Conservation (phyloP, 768 basidiomycete genomes). For the Austroboletus eburneus region DNA sequence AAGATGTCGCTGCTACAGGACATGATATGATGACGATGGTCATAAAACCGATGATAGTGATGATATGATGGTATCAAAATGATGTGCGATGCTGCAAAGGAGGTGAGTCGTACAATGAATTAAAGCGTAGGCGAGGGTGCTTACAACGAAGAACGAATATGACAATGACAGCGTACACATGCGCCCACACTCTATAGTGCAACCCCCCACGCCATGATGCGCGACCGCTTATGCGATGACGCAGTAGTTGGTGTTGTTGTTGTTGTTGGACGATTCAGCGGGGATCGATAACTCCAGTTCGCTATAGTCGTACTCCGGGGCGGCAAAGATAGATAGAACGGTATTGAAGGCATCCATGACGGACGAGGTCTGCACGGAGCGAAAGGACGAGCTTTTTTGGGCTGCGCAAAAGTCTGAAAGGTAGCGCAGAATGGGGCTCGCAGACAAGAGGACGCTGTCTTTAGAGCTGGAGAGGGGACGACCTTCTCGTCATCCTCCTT, state of each 20-base stretch:
- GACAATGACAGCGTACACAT: neutral
- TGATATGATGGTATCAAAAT: neutral
- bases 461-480: slow-evolving; percentile 2
- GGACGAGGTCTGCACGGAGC: neutral
- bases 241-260: slow-evolving; percentile 8
- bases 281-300: slow-evolving; percentile 8
- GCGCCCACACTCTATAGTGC: neutral
- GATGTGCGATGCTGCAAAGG: neutral
- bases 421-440: neutral
- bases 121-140: neutral
- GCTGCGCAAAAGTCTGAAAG: too few relatives aligned
- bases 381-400: neutral
- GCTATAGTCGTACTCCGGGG: slow-evolving; percentile 4
- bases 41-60: neutral
- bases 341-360: slow-evolving; percentile 22
- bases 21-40: slow-evolving; percentile 5
- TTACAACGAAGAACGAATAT: slow-evolving; percentile 23
- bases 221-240: slow-evolving; percentile 16
- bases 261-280: slow-evolving; percentile 6
- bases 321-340: slow-evolving; percentile 13
- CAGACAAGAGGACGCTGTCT: slow-evolving; percentile 3
- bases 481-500: slow-evolving; percentile 3
- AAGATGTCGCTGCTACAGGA: slow-evolving; percentile 2
- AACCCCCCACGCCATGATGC: neutral
- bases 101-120: too few relatives aligned